Conservation (phyloP, 768 basidiomycete species). For the Hortiboletus flavorubellus region DNA sequence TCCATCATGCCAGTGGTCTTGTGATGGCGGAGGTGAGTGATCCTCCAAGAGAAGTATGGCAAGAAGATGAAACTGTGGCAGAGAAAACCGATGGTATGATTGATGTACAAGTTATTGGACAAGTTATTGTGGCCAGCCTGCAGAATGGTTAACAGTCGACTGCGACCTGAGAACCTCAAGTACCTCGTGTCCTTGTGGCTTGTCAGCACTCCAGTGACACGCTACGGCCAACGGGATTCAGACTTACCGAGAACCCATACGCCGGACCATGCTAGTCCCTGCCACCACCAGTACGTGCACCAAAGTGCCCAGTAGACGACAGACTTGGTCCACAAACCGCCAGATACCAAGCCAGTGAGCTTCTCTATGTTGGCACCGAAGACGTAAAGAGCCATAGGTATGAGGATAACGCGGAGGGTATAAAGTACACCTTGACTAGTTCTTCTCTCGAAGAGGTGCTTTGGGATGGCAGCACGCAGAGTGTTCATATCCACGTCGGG, state of each 20-base stretch:
- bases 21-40: neutral
- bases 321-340: neutral
- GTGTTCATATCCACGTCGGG: neutral
- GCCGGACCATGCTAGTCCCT: neutral
- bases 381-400: neutral
- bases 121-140: neutral
- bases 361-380: neutral
- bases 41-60: neutral
- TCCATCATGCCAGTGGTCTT: neutral
- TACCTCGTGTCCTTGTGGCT: neutral
- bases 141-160: neutral
- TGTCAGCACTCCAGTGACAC: neutral
- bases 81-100: neutral
- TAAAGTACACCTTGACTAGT: neutral
- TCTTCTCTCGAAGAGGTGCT: neutral
- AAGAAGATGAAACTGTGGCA: constrained; percentile 1
- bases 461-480: neutral
- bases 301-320: neutral
- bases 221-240: neutral
- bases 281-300: constrained; percentile 1
- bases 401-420: neutral
- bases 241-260: neutral
- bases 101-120: neutral
- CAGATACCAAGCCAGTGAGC: neutral
- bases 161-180: neutral